Conservation (phyloP, 345 rosid genomes). For the Combretum micranthum region DNA sequence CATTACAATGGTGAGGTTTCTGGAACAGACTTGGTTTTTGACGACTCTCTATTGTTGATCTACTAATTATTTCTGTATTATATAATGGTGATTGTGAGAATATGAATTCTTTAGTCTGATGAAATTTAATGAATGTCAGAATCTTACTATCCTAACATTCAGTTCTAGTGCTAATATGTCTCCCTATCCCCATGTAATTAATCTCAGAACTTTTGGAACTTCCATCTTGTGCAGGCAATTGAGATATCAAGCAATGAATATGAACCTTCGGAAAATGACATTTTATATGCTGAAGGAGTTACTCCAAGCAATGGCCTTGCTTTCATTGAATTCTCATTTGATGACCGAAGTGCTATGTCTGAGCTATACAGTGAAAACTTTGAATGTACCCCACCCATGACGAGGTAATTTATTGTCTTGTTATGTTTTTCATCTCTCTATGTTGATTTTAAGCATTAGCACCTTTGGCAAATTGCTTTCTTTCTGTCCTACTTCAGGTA, state of each 20-base stretch:
- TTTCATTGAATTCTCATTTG: constrained; percentile 46
- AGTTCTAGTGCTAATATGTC: no score
- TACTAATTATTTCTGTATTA: no score
- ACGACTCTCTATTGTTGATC: no score
- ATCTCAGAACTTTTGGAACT: background rate
- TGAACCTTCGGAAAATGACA: constrained; percentile 52
- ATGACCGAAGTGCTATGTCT: constrained; percentile 50
- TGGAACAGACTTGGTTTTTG: no score
- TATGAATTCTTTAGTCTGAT: no score
- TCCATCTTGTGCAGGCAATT: constrained; percentile 29
- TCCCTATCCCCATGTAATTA: no score
- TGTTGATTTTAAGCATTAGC: background rate
- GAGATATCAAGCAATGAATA: constrained; percentile 60
- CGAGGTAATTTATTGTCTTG: constrained; percentile 22
- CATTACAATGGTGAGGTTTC: no score
- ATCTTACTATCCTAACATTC: no score
- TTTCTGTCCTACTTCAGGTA: constrained; percentile 24
- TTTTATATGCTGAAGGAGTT: constrained; percentile 55
- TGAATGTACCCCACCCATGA: constrained; percentile 27
- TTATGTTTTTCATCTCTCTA: background rate
- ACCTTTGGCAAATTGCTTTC: background rate
- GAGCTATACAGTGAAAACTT: constrained; percentile 33
- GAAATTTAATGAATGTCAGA: no score
- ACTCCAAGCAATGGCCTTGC: constrained; percentile 49
- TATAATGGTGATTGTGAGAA: no score